These are phyloP conservation scores for Beta macrorhiza DNA, from an alignment of 179 eudicot species.

Conservation along the genomic window DNA sequence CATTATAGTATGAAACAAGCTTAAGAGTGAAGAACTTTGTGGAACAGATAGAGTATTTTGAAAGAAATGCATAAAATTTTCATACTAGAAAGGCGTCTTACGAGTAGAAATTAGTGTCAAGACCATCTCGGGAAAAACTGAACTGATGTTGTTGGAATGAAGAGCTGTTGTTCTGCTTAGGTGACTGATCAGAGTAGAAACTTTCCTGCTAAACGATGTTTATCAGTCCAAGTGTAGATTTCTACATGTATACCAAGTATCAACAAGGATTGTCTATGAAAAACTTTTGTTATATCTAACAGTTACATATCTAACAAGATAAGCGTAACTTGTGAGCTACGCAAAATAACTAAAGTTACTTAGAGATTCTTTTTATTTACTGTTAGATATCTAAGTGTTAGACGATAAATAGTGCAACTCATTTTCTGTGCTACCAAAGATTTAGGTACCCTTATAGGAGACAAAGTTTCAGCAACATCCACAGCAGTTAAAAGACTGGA, in stretches of 20 bases:
- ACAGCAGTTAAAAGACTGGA: slow-evolving; percentile 23
- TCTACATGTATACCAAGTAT: neutral
- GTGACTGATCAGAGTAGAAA: neutral
- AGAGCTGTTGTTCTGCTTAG: slow-evolving; percentile 10
- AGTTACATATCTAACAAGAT: no score
- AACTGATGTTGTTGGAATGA: slow-evolving; percentile 12
- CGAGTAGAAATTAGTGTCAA: slow-evolving; percentile 14
- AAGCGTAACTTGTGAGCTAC: no score
- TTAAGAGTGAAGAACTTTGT: no score
- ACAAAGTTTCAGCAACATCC: slow-evolving; percentile 4
- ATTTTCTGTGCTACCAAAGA: neutral
- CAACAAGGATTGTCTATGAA: neutral
- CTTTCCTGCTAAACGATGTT: slow-evolving; percentile 11
- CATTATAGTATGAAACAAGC: no score
- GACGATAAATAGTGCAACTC: neutral
- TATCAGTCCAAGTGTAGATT: slow-evolving; percentile 1
- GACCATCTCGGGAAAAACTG: slow-evolving; percentile 8
- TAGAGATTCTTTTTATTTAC: no score
- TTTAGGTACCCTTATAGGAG: slow-evolving; percentile 17
- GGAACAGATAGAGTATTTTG: no score
- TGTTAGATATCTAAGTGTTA: no score
- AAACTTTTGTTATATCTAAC: neutral
- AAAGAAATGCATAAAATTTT: no score
- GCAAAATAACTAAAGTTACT: no score
- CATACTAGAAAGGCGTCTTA: slow-evolving; percentile 12